These are phyloP conservation scores for Oryza rufipogon DNA, from an alignment of 176 grass and related monocot species.

Conservation along the genomic window DNA sequence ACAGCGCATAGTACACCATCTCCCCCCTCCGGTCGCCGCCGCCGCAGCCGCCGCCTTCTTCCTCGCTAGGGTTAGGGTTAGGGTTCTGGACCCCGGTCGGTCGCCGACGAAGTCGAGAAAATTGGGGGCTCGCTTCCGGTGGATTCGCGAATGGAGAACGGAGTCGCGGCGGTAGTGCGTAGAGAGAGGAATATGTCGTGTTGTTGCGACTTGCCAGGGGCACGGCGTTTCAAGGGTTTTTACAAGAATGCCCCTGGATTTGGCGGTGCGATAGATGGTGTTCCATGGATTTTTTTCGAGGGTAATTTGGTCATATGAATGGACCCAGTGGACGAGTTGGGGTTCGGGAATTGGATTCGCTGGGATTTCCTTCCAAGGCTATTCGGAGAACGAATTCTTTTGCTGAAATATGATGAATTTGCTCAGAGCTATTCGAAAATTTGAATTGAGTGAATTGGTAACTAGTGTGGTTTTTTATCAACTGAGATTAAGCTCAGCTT, in stretches of 20 bases:
- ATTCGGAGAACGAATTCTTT: not conserved
- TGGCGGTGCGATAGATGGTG: no score
- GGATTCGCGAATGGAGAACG: constrained; percentile 9
- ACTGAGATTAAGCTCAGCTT: no score
- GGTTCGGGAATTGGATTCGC: no score
- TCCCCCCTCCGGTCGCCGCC: not conserved
- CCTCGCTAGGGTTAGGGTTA: no score
- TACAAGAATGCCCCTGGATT: not conserved
- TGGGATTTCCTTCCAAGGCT: not conserved
- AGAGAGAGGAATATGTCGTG: not conserved
- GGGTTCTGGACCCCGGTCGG: no score
- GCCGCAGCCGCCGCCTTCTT: not conserved
- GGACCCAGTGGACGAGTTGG: no score
- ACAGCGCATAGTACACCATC: constrained; percentile 78
- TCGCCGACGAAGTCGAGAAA: constrained; percentile 24
- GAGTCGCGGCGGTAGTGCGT: not conserved
- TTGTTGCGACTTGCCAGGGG: no score
- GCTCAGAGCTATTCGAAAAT: no score
- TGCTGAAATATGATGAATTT: no score
- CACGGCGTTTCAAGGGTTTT: not conserved
- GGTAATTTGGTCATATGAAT: no score
- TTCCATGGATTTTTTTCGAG: not conserved
- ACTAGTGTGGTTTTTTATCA: not conserved
- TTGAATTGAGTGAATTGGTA: no score
- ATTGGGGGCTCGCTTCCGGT: not conserved